Percentiles rank a stretch among this genome's conserved stretches.
These are phyloP conservation scores for Microdochium paspali DNA, from an alignment of 2,329 filamentous ascomycete species.

Conservation along the genomic window DNA sequence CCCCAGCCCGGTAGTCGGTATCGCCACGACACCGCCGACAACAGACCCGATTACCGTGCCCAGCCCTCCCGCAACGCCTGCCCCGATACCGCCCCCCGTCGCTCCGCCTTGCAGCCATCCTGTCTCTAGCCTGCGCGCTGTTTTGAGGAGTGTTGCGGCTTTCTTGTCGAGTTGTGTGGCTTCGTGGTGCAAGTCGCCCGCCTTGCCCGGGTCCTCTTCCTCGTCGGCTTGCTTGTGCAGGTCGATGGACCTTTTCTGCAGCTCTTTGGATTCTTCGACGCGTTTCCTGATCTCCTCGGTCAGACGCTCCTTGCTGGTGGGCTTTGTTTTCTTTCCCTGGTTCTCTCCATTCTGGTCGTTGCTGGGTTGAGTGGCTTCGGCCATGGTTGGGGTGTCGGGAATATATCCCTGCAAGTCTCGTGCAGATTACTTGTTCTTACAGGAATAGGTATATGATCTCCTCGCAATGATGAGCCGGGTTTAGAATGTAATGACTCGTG, in stretches of 20 bases:
- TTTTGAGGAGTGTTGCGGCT: slow-evolving; percentile 19
- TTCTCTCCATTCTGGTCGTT: neutral
- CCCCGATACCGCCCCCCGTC: slow-evolving; percentile 20
- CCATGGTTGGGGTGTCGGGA: no score
- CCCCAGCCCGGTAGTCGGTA: slow-evolving; percentile 19
- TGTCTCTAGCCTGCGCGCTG: slow-evolving; percentile 18
- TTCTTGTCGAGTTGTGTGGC: slow-evolving; percentile 18
- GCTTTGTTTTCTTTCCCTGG: slow-evolving; percentile 6
- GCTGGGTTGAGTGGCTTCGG: no score
- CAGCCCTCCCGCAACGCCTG: slow-evolving; percentile 19
- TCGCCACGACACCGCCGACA: slow-evolving; percentile 18
- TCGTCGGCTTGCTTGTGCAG: slow-evolving; percentile 1
- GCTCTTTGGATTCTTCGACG: slow-evolving; percentile 16
- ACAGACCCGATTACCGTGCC: slow-evolving; percentile 18
- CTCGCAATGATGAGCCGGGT: no score
- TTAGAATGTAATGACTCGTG: no score
- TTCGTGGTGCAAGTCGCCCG: slow-evolving; percentile 16
- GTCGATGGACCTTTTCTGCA: slow-evolving; percentile 11
- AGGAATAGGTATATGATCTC: no score
- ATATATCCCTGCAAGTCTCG: no score
- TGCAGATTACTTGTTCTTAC: no score
- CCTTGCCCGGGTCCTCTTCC: slow-evolving; percentile 3
- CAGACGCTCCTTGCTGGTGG: slow-evolving; percentile 18
- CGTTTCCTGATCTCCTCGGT: slow-evolving; percentile 19
- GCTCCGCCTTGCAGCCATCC: slow-evolving; percentile 22